Evolutionary conservation across 2,329 filamentous ascomycete species (phyloP), one percentile per base, ranked within the genome.

Genomic region (Aotearoamyces nothofagi): DNA sequence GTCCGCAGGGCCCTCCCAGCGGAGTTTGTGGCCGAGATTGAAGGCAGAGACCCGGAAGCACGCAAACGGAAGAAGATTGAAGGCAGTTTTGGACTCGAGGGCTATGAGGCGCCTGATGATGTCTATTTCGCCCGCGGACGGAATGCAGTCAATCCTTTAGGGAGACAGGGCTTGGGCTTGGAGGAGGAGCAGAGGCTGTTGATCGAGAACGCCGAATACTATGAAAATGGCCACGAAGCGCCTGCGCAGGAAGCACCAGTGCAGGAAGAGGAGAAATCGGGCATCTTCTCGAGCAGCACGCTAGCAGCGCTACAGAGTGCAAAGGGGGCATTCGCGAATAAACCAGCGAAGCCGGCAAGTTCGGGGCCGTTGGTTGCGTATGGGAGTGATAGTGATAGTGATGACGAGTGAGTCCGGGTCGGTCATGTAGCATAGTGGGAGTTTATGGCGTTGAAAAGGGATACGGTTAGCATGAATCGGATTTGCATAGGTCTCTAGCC

Each of bases 21-120:
- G 0, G 82, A 84, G 15, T 96, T 90, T 39, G 76, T 98, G 0
- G 83, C 84, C 0, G 84, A 98, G 58, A 76, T 98, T 26, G 90
- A 98, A 52, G 90, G 90, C 10, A 71, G 81, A 28, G 83, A 93
- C 40, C 80, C 81, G 0, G 82, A 86, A 43, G 79, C 84, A 22
- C 68, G 75, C 47, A 96, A 94, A 59, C 66, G 86, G 45, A 72
- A 87, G 53, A 92, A 82, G 55, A 73, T 93, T 15, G 83, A 94
- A 51, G 84, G 83, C 27, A 76, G 69, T 13, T 96, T 93, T 47
- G 87, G 86, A 0, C 54, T 98, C 25, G 69, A 87, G 31, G 87
- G 86, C 1, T 94, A 93, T 49, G 80, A 94, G 45, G 83, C 83
- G 2, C 86, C 87, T 0, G 90, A 98, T 49, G 78, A 90, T 37